Evolutionary conservation across 495 filamentous ascomycete species (phyloP), one percentile per base, ranked within the genome.

Genomic region (Penicillium canariense): DNA sequence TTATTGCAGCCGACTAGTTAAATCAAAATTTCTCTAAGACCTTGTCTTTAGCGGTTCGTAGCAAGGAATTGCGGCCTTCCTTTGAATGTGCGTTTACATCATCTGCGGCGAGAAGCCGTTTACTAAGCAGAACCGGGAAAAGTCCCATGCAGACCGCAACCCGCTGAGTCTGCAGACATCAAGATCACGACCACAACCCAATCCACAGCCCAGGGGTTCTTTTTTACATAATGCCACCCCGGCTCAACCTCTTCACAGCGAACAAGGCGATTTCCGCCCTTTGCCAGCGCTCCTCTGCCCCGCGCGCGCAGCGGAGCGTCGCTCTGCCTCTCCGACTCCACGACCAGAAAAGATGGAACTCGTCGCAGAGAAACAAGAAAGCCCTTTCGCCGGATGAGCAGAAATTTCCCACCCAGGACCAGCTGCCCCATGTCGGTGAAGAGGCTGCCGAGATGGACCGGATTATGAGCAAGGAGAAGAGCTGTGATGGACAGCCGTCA

Each of bases 361-460:
- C 75, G 10, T 75, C 74, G n/a, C 55, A 54, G 23, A 65, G 73
- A 25, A 73, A 75, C 48, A 68, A 77, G 40, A 78, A 79, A 62
- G 70, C 70, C 34, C 50, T 68, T 15, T 52, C 49, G 35, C 66
- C 71, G 3, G 61, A 76, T 26, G 66, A 75, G 47, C 69, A 70
- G 44, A 70, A 66, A 38, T 77, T 77, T 26, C 75, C 84, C 6
- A 81, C 77, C 34, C 75, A 78, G 63, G 78, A 83, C 43, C 72
- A 70, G n/a, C 65, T 84, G 47, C 82, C 79, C 30, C 75, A 82
- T 69, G 81, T 86, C 25, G 85, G 79, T 56, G 81, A 88, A 65
- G 84, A 88, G 58, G 86, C 85, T 18, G 79, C 80, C 36, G 77
- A 79, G 54, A 75, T 79, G 25, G 75, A 72, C 9, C 73, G 77